Evolutionary conservation across 306 rosid genomes (phyloP).

Genomic region (Alnus rubra): DNA sequence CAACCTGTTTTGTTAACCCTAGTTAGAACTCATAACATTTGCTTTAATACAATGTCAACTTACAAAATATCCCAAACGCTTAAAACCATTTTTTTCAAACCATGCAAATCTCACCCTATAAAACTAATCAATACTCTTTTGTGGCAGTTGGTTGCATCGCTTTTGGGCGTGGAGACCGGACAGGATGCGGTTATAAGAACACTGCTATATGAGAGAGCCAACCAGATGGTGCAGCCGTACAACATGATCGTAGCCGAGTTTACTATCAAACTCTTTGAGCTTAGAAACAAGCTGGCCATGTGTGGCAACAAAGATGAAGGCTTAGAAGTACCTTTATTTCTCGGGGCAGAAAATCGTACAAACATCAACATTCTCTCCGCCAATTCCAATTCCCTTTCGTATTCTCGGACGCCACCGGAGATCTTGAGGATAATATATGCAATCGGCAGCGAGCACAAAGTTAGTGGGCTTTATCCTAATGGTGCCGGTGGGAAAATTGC

Average conservation of each 20-base stretch:
- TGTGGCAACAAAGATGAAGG: slow-evolving; percentile 42
- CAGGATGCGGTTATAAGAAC: slow-evolving; percentile 34
- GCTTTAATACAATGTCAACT: too few relatives aligned
- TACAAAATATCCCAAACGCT: too few relatives aligned
- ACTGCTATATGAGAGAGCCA: slow-evolving; percentile 12
- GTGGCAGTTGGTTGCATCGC: slow-evolving; percentile 23
- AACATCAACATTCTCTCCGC: slow-evolving; percentile 29
- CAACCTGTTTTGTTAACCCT: too few relatives aligned
- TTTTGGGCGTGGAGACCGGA: slow-evolving; percentile 27
- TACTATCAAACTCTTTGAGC: slow-evolving; percentile 11
- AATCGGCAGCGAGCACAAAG: slow-evolving; percentile 8
- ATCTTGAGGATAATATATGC: slow-evolving; percentile 26
- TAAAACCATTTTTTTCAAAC: too few relatives aligned
- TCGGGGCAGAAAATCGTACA: slow-evolving; percentile 32
- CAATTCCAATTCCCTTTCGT: slow-evolving; percentile 19
- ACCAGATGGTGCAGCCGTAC: slow-evolving; percentile 22
- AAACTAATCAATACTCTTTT: too few relatives aligned
- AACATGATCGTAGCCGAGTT: slow-evolving; percentile 29
- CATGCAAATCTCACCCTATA: too few relatives aligned
- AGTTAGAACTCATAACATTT: too few relatives aligned
- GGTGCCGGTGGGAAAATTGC: slow-evolving; percentile 36
- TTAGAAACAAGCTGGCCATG: slow-evolving; percentile 19
- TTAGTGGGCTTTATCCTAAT: slow-evolving; percentile 30
- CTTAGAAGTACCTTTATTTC: slow-evolving; percentile 8
- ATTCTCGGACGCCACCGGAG: slow-evolving; percentile 21